Percentiles rank a stretch among this genome's conserved stretches.
Evolutionary conservation across 306 rosid species (phyloP).

Genomic region (Dalbergia cultrata): DNA sequence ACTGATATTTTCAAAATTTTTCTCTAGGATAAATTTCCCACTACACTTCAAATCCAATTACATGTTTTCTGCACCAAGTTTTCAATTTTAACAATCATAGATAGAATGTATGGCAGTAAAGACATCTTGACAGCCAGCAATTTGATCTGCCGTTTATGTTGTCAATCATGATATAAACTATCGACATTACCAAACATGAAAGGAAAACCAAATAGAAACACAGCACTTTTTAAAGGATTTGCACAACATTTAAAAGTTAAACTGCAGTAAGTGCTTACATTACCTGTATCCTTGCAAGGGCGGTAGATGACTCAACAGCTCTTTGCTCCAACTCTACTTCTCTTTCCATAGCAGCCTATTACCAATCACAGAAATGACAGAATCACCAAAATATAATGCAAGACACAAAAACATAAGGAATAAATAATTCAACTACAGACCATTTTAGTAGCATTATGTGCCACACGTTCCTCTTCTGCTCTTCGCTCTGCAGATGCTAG

Average conservation of each 20-base stretch:
- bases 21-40: constrained; percentile 17
- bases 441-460: constrained; percentile 94
- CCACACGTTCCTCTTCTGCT: constrained; percentile 96
- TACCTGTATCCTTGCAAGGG: constrained; percentile 97
- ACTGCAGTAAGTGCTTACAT: constrained; percentile 46
- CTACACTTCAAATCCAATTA: constrained; percentile 35
- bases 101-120: not conserved
- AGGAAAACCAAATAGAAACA: constrained; percentile 19
- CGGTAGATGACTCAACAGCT: constrained; percentile 90
- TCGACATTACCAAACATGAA: not conserved
- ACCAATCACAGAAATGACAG: constrained; percentile 35
- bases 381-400: constrained; percentile 41
- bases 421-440: constrained; percentile 52
- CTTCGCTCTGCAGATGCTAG: constrained; percentile 92
- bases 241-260: constrained; percentile 35
- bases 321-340: constrained; percentile 99
- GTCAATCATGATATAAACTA: constrained; percentile 5
- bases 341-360: constrained; percentile 97
- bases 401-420: constrained; percentile 26
- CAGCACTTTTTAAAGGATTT: not conserved
- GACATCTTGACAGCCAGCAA: constrained; percentile 11
- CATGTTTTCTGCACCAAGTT: constrained; percentile 63
- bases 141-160: constrained; percentile 4
- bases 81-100: not conserved
- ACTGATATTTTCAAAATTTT: not conserved